These are phyloP conservation scores for Pyrenochaeta sp. DNA, from an alignment of 2,329 filamentous ascomycete genomes.

Conservation along the genomic window DNA sequence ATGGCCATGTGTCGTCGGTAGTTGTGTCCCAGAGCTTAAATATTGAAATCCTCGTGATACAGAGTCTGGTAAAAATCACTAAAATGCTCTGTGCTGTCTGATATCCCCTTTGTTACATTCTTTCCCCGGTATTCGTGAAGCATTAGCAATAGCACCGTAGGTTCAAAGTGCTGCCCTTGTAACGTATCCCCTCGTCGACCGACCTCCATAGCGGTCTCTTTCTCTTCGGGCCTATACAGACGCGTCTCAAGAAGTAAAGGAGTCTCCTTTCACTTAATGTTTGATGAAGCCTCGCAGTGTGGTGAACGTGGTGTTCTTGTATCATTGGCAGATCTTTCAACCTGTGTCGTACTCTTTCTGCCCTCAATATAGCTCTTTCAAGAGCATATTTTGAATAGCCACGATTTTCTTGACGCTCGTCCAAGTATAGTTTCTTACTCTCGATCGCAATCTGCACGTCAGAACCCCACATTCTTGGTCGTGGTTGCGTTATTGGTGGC, in stretches of 20 bases:
- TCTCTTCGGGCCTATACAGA: too few relatives aligned
- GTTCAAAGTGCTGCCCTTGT: conserved; percentile 22
- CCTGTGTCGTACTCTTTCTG: conserved; percentile 22
- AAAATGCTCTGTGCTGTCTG: background rate
- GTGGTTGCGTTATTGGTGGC: conserved; percentile 23
- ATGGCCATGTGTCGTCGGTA: background rate
- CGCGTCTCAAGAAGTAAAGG: background rate
- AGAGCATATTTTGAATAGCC: conserved; percentile 19
- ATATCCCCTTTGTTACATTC: background rate
- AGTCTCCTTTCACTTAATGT: background rate
- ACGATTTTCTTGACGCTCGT: conserved; percentile 21
- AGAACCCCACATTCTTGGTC: conserved; percentile 2
- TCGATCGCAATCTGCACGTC: conserved; percentile 15
- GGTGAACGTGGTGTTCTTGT: conserved; percentile 24
- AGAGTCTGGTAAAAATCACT: background rate
- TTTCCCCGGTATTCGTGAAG: background rate
- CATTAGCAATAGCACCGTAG: conserved; percentile 21
- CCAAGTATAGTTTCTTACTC: conserved; percentile 31
- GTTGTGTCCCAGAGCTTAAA: background rate
- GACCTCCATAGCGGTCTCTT: too few relatives aligned
- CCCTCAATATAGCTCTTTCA: conserved; percentile 15
- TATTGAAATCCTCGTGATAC: background rate
- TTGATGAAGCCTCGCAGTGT: conserved; percentile 31
- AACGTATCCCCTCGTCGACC: background rate
- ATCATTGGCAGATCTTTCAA: conserved; percentile 16